A percentile compares a stretch with the other conserved stretches of the same genome.
Conservation (phyloP, 2,329 filamentous ascomycete species). For the Neodidymelliopsis sp. region DNA sequence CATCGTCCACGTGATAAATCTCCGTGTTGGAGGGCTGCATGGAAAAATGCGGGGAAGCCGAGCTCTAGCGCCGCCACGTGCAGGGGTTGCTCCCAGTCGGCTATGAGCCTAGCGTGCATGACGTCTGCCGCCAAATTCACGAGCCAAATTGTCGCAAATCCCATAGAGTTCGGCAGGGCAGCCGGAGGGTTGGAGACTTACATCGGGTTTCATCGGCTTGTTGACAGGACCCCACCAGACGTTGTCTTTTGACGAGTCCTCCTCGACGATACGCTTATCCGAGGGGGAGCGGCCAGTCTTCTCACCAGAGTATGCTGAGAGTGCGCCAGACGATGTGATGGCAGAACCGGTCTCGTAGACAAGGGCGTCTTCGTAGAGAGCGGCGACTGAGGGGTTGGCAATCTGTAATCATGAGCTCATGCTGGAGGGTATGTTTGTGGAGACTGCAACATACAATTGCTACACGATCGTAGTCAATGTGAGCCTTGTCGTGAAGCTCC, state of each 20-base stretch:
- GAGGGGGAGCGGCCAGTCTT: conserved; percentile 97
- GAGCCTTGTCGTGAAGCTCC: conserved; percentile 94
- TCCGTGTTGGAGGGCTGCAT: conserved; percentile 26
- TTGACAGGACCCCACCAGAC: conserved; percentile 99
- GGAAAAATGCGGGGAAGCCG: conserved; percentile 45
- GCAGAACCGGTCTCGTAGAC: conserved; percentile 97
- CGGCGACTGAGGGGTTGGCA: conserved; percentile 92
- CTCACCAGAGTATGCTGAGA: conserved; percentile 96
- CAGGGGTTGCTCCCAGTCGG: conserved; percentile 42
- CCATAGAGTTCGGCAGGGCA: conserved; percentile 19
- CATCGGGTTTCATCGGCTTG: conserved; percentile 97
- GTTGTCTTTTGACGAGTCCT: conserved; percentile 85
- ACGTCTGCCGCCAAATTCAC: conserved; percentile 42
- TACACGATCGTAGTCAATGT: conserved; percentile 99
- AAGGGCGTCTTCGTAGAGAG: conserved; percentile 98
- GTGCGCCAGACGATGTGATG: conserved; percentile 92
- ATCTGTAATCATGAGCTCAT: conserved; percentile 55
- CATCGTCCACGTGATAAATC: conserved; percentile 26
- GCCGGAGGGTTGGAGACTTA: conserved; percentile 61
- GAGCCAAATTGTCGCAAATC: conserved; percentile 29
- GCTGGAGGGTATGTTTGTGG: background rate
- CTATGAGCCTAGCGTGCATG: conserved; percentile 43
- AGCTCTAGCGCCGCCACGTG: conserved; percentile 37
- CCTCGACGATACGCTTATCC: conserved; percentile 97
- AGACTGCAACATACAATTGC: conserved; percentile 76